A percentile compares a stretch with the other conserved stretches of the same genome.
Conservation (phyloP, 805 yeast genomes). For the Saturnispora serradocipensis region DNA sequence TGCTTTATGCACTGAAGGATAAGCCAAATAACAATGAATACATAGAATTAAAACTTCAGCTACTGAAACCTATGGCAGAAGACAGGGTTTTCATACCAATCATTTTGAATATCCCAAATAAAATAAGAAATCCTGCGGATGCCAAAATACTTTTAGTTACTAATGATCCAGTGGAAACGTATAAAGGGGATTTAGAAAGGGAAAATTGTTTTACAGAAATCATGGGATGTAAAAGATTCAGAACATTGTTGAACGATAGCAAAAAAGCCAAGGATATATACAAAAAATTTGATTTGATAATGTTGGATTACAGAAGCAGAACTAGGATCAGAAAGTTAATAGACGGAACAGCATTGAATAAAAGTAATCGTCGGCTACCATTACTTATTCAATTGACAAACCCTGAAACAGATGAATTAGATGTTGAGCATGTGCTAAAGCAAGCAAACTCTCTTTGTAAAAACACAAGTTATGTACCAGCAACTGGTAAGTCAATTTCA, state of each 20-base stretch:
- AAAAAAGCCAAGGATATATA: slow-evolving; percentile 39
- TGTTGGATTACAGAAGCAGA: slow-evolving; percentile 63
- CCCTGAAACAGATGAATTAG: slow-evolving; percentile 48
- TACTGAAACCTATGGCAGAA: slow-evolving; percentile 35
- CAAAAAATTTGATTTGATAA: slow-evolving; percentile 55
- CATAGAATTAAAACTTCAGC: slow-evolving; percentile 38
- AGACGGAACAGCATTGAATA: slow-evolving; percentile 49
- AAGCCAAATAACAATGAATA: slow-evolving; percentile 22
- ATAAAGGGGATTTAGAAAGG: slow-evolving; percentile 38
- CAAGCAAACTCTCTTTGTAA: slow-evolving; percentile 59
- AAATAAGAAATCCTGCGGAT: slow-evolving; percentile 40
- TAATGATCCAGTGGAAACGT: slow-evolving; percentile 61
- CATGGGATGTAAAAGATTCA: slow-evolving; percentile 48
- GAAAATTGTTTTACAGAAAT: slow-evolving; percentile 54
- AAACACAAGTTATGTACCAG: slow-evolving; percentile 55
- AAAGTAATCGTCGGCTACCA: slow-evolving; percentile 58
- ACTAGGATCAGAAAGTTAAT: slow-evolving; percentile 49
- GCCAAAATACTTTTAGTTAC: slow-evolving; percentile 53
- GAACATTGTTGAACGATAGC: slow-evolving; percentile 34
- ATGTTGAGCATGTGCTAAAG: slow-evolving; percentile 50
- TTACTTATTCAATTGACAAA: slow-evolving; percentile 54
- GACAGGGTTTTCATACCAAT: slow-evolving; percentile 46
- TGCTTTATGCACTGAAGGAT: slow-evolving; percentile 24
- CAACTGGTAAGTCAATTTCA: slow-evolving; percentile 48
- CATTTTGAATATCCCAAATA: slow-evolving; percentile 47